phyloP scores from a whole-genome alignment of 768 basidiomycete species.

The Lanmaoa rubissima region DNA sequence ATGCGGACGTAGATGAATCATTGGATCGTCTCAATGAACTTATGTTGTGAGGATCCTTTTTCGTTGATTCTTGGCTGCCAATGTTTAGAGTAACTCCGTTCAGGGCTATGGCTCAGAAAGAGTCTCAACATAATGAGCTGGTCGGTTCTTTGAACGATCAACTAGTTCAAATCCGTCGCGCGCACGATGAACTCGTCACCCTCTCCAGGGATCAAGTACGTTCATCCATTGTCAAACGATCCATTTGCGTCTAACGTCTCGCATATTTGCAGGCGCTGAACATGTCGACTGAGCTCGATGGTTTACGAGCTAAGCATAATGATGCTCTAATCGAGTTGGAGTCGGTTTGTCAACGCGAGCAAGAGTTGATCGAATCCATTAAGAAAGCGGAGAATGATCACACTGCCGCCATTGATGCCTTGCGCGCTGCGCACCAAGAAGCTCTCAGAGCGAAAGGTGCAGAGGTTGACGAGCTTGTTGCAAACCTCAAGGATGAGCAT shows the following conservation, averaged over 20 bases:
- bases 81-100: slow-evolving; percentile 7
- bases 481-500: slow-evolving; percentile 51
- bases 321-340: slow-evolving; percentile 53
- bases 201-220: slow-evolving; percentile 83
- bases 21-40: slow-evolving; percentile 83
- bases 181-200: slow-evolving; percentile 78
- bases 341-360: slow-evolving; percentile 54
- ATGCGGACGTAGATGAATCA: slow-evolving; percentile 59
- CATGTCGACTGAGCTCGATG: slow-evolving; percentile 85
- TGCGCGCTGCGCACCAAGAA: slow-evolving; percentile 46
- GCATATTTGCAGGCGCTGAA: slow-evolving; percentile 59
- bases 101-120: slow-evolving; percentile 98
- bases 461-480: slow-evolving; percentile 42
- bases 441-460: slow-evolving; percentile 40
- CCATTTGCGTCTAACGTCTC: background rate
- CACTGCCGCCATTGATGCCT: slow-evolving; percentile 43
- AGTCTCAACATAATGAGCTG: slow-evolving; percentile 80
- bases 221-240: background rate
- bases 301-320: slow-evolving; percentile 59
- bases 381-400: slow-evolving; percentile 52
- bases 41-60: slow-evolving; percentile 66
- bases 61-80: slow-evolving; percentile 1
- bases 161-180: slow-evolving; percentile 65
- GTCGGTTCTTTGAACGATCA: slow-evolving; percentile 72
- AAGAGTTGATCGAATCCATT: slow-evolving; percentile 48